These are phyloP conservation scores for Tephrocybe sp. DNA, from an alignment of 768 basidiomycete species.

Conservation along the genomic window DNA sequence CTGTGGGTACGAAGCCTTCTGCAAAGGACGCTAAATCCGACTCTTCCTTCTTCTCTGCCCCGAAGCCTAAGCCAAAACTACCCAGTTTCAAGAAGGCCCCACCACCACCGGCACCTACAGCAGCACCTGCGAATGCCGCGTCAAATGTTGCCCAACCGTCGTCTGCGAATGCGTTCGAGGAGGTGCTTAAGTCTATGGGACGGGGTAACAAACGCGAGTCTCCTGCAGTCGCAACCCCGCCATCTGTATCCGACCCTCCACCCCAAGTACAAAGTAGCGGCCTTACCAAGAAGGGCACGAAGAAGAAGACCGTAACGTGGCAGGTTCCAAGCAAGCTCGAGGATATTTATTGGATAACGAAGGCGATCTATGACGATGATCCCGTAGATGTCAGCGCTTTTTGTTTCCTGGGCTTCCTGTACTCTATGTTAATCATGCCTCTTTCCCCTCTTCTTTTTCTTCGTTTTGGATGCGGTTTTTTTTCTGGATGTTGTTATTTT, in stretches of 20 bases:
- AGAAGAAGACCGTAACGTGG: conserved; percentile 81
- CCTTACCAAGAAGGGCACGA: conserved; percentile 47
- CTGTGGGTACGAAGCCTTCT: conserved; percentile 27
- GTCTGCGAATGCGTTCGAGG: conserved; percentile 79
- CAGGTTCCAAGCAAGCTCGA: conserved; percentile 73
- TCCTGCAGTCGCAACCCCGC: conserved; percentile 60
- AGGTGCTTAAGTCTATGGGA: conserved; percentile 74
- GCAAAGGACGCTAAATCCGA: conserved; percentile 83
- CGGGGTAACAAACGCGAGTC: conserved; percentile 59
- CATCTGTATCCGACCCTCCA: conserved; percentile 36
- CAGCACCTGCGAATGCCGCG: conserved; percentile 14
- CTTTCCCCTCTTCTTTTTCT: conserved; percentile 27
- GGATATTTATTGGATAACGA: conserved; percentile 77
- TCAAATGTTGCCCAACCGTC: conserved; percentile 72
- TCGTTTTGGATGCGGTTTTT: conserved; percentile 17
- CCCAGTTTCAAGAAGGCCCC: conserved; percentile 86
- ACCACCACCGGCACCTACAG: conserved; percentile 27
- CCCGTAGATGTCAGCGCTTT: conserved; percentile 75
- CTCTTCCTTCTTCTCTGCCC: conserved; percentile 86
- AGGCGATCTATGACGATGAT: conserved; percentile 88
- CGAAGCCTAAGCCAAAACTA: conserved; percentile 80
- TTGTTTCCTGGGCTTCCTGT: conserved; percentile 37
- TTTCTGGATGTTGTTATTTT: conserved; percentile 29
- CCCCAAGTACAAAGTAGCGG: conserved; percentile 21
- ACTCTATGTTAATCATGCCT: conserved; percentile 53